phyloP scores from a whole-genome alignment of 495 filamentous ascomycete genomes.

The Penicillium turbatum region DNA sequence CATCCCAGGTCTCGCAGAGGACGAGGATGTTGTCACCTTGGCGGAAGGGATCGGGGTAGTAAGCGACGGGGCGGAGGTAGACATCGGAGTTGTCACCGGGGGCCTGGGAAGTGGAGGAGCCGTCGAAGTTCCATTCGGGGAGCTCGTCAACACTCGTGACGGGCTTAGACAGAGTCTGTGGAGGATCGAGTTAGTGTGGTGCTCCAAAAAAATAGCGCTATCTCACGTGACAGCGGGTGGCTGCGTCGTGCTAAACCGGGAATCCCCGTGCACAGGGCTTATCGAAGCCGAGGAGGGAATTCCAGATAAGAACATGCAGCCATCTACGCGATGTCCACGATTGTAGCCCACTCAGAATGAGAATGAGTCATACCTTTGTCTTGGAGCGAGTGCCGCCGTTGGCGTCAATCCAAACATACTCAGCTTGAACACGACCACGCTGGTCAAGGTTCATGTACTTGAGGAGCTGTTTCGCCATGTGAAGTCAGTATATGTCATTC shows the following conservation, averaged over 20 bases:
- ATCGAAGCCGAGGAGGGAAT: conserved; percentile 14
- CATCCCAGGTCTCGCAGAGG: conserved; percentile 91
- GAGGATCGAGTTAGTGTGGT: conserved; percentile 11
- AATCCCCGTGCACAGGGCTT: conserved; percentile 31
- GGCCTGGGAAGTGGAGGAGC: conserved; percentile 90
- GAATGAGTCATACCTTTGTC: conserved; percentile 68
- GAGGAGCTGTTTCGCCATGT: conserved; percentile 58
- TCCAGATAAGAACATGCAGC: conserved; percentile 15
- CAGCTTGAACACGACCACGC: conserved; percentile 77
- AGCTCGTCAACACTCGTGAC: conserved; percentile 68
- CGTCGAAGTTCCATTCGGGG: conserved; percentile 99
- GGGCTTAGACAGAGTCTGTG: conserved; percentile 72
- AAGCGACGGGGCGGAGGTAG: conserved; percentile 88
- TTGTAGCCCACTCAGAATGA: neutral
- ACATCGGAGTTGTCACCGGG: conserved; percentile 96
- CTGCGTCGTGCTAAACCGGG: conserved; percentile 21
- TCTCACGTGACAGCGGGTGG: conserved; percentile 36
- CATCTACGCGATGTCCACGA: conserved; percentile 2
- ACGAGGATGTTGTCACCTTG: conserved; percentile 82
- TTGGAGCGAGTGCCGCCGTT: conserved; percentile 77
- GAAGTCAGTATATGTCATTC: conserved; percentile 41
- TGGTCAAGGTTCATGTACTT: conserved; percentile 92
- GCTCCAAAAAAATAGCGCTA: neutral
- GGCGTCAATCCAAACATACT: conserved; percentile 98
- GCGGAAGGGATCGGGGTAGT: conserved; percentile 93